phyloP scores from a whole-genome alignment of 2,329 filamentous ascomycete genomes.

The Alternaria brassicae region DNA sequence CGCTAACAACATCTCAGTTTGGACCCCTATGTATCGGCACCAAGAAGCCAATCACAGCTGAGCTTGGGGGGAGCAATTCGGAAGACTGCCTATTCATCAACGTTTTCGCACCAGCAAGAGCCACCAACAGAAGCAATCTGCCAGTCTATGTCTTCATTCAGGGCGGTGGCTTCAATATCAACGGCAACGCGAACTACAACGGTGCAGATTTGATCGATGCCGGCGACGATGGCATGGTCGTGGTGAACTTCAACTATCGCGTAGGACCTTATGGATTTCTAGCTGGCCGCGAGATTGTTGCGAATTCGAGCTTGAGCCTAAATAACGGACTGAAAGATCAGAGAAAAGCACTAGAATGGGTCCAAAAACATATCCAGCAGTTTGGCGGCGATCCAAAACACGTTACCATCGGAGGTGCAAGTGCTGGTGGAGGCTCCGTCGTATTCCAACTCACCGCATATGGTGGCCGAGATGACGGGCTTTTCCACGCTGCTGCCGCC shows the following conservation, averaged over 20 bases:
- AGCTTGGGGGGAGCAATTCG: conserved; percentile 39
- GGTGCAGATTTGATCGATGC: conserved; percentile 44
- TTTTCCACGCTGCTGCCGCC: conserved; percentile 47
- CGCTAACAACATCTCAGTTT: conserved; percentile 31
- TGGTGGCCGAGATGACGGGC: conserved; percentile 45
- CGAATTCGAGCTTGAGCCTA: conserved; percentile 38
- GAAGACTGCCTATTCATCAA: conserved; percentile 53
- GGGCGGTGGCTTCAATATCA: conserved; percentile 49
- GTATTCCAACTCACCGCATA: conserved; percentile 48
- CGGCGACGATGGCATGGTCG: conserved; percentile 41
- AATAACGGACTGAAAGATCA: conserved; percentile 52
- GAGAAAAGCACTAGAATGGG: conserved; percentile 47
- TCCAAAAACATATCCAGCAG: conserved; percentile 44
- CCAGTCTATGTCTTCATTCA: conserved; percentile 53
- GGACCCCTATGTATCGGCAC: conserved; percentile 46
- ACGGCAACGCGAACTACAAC: conserved; percentile 49
- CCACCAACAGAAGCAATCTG: conserved; percentile 41
- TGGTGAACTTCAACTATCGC: conserved; percentile 53
- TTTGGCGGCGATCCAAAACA: conserved; percentile 52
- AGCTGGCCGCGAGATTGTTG: conserved; percentile 40
- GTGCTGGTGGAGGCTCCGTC: conserved; percentile 51
- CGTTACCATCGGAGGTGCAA: conserved; percentile 50
- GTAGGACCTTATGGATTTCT: conserved; percentile 52
- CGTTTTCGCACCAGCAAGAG: conserved; percentile 47
- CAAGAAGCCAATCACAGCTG: conserved; percentile 27